phyloP scores from a whole-genome alignment of 2,329 filamentous ascomycete species.

The Diaporthe caulivora region DNA sequence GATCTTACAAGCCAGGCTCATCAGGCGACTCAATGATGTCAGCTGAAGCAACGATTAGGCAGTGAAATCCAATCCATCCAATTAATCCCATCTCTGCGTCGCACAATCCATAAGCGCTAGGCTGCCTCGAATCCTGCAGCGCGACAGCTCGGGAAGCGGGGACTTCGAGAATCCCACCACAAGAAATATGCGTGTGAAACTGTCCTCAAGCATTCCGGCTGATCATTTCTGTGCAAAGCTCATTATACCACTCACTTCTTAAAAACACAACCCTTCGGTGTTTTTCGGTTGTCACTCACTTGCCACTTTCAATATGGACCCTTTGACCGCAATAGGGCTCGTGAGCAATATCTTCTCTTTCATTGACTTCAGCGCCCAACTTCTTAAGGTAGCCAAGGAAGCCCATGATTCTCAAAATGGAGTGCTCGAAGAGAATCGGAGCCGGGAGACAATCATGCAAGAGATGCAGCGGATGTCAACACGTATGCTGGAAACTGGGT shows the following conservation, averaged over 20 bases:
- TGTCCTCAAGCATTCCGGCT: not conserved
- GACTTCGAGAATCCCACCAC: too few relatives aligned
- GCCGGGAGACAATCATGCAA: constrained; percentile 5
- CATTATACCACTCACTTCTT: not conserved
- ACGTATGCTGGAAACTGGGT: not conserved
- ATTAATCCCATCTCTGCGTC: not conserved
- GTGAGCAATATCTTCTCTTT: constrained; percentile 3
- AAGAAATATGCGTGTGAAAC: not conserved
- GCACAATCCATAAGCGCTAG: constrained; percentile 6
- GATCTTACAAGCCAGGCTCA: too few relatives aligned
- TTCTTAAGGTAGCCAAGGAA: not conserved
- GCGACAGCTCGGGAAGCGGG: not conserved
- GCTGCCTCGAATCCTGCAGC: not conserved
- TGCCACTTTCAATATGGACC: not conserved
- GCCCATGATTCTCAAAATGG: not conserved
- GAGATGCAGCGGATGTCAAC: constrained; percentile 12
- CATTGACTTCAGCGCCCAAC: not conserved
- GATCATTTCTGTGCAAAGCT: not conserved
- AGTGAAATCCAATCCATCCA: not conserved
- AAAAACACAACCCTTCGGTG: not conserved
- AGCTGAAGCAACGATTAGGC: not conserved
- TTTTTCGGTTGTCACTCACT: not conserved
- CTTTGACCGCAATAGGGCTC: constrained; percentile 13
- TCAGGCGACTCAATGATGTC: not conserved
- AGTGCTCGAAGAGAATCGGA: constrained; percentile 9